Percentiles rank a stretch among this genome's conserved stretches.
These are phyloP conservation scores for Aspergillus ostianus DNA, from an alignment of 495 filamentous ascomycete genomes.

Conservation along the genomic window DNA sequence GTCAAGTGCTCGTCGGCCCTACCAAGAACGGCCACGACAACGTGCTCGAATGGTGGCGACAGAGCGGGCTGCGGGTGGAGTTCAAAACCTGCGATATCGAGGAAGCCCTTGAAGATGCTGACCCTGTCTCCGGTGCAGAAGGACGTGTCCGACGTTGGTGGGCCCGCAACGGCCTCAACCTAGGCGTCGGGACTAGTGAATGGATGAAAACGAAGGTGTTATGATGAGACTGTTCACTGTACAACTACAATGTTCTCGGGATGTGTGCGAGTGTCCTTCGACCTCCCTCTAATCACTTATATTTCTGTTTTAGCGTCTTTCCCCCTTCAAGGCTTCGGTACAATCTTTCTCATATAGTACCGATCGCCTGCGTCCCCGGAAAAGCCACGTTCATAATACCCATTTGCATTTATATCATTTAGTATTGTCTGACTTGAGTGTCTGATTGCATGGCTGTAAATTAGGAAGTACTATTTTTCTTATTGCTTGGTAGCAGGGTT, in stretches of 20 bases:
- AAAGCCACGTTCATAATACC: background rate
- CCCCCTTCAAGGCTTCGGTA: background rate
- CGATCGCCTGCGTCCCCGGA: background rate
- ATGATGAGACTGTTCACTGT: slow-evolving; percentile 18
- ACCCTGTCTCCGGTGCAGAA: slow-evolving; percentile 60
- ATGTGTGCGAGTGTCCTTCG: no score
- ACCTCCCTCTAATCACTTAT: no score
- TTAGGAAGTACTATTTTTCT: background rate
- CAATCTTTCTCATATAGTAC: background rate
- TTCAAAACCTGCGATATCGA: slow-evolving; percentile 96
- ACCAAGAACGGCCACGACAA: slow-evolving; percentile 82
- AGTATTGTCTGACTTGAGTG: background rate
- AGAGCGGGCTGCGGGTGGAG: slow-evolving; percentile 72
- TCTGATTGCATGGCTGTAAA: background rate
- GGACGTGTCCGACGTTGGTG: slow-evolving; percentile 79
- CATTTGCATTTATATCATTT: background rate
- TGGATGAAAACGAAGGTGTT: slow-evolving; percentile 85
- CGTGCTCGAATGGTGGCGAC: slow-evolving; percentile 90
- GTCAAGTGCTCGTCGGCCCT: slow-evolving; percentile 81
- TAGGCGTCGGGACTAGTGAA: slow-evolving; percentile 82
- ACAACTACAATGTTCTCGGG: background rate
- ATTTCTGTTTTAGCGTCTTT: no score
- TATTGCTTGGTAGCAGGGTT: background rate
- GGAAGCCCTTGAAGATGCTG: slow-evolving; percentile 84
- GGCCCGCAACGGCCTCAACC: slow-evolving; percentile 83